Base-by-base conservation (phyloP, 805 yeast genomes). In the Candida ipomoeae region DNA sequence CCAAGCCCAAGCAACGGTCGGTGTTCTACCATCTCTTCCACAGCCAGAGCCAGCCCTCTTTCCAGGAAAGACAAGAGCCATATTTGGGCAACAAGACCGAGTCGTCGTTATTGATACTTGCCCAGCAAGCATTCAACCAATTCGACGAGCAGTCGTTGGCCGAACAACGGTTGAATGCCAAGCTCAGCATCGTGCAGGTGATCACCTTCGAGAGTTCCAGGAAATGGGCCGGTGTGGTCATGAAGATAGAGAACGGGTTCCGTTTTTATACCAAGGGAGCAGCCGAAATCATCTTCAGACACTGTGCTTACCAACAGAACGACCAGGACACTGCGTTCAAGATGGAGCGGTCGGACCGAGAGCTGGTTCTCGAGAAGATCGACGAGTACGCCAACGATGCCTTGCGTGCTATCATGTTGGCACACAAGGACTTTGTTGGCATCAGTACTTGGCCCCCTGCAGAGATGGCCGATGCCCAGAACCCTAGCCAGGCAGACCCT, bases 1-100 rank as follows among this genome's bases (percentile, higher is more conserved):
- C 62, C 29, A 66, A 61, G 53, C 77, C 77, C 3, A 53, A 60
- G 50, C 59, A 49, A 38, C 58, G 63, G 40, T 61, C 68, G 13
- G 53, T 72, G 43, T 57, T 71, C 31, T 58, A 58, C 48, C 67
- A 62, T 47, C 43, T 71, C 17, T 58, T 65, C 10, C 56, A 48
- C 35, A 53, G 56, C 21, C 52, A 52, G 14, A 49, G 47, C 13
- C 48, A 54, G 13, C 46, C 53, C 5, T 6, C 40, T 10, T 17
- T 34, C 17, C 53, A 55, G 33, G 52, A 56, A 45, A 52, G 54
- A 42, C 54, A 49, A 31, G 94, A 87, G 54, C 83, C 84, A 2
- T 90, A 79, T 61, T 73, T 90, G 44, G 99, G 99, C 6, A 88
- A 95, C 51, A 94, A 94, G 67, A 95, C 99, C 3, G 99, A 94